phyloP scores from a whole-genome alignment of 768 basidiomycete genomes.

The Termitomyces heimii region DNA sequence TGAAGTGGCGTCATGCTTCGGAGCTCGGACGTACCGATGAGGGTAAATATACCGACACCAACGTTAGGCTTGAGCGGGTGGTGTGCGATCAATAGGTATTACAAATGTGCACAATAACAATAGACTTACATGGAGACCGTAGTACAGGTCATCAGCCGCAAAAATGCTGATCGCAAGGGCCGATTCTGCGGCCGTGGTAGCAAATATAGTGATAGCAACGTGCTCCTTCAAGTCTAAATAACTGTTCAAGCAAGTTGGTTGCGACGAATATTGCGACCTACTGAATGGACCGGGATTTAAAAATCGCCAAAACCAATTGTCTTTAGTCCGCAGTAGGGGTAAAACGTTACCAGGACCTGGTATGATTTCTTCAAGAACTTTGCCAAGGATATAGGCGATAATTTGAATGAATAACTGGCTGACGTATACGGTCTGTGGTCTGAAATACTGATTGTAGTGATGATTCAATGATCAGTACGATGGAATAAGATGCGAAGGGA shows the following conservation, averaged over 20 bases:
- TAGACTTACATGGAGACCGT: conserved; percentile 30
- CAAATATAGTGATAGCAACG: conserved; percentile 56
- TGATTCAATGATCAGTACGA: not conserved
- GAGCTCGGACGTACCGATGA: conserved; percentile 3
- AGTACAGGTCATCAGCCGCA: conserved; percentile 46
- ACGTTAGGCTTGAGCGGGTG: conserved; percentile 26
- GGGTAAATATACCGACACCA: conserved; percentile 7
- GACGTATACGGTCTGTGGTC: conserved; percentile 28
- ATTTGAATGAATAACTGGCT: conserved; percentile 46
- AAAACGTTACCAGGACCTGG: conserved; percentile 25
- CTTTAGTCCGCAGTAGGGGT: conserved; percentile 20
- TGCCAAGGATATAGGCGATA: conserved; percentile 46
- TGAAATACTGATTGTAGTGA: conserved; percentile 35
- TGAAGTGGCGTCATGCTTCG: not conserved
- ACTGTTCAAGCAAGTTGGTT: not conserved
- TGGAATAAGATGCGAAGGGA: not conserved
- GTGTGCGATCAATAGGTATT: not conserved
- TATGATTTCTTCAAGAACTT: conserved; percentile 32
- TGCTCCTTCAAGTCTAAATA: conserved; percentile 47
- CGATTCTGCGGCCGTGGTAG: conserved; percentile 52
- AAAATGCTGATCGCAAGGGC: conserved; percentile 56
- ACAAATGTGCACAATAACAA: not conserved
- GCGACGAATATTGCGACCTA: conserved; percentile 14
- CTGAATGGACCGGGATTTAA: conserved; percentile 63
- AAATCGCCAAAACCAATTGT: conserved; percentile 44